Base-by-base conservation (phyloP, 73 alveolate species). In the Paraurostyla sp. region DNA sequence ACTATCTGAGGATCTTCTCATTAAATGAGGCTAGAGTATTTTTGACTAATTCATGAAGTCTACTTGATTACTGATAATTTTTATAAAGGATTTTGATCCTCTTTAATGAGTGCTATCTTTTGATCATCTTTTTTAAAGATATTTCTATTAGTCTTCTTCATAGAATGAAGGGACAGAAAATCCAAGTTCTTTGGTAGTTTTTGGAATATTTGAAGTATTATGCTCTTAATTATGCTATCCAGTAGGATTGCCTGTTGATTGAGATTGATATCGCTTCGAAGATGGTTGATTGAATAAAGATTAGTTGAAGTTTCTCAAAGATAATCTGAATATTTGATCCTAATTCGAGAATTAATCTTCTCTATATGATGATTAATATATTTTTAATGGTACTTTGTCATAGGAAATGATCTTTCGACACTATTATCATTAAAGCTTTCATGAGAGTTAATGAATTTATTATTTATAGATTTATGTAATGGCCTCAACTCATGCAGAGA, bases 1-100 rank as follows among this genome's bases (percentile, higher is more conserved):
- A 40, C 58, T 65, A 36, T 30, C 82, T 11, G 82, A 65, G 7
- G 32, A 18, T 30, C 82, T 65, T 40, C 82, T 65, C 82, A 65
- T 65, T 32, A 65, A 35, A 65, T 65, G 82, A 16, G 82, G 82
- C 82, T 65, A 58, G 29, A 35, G 6, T 38, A 35, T 30, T 16
- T 30, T 30, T 15, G 56, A 22, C 3, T 2, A 18, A 65, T 65
- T 65, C 18, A 30, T 35, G 23, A 65, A 65, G 36, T 65, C 82
- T 2, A 65, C 25, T 4, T 65, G 35, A 1, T 65, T 33, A 11
- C 54, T 58, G 9, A 59, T 22, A 40, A n/a, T n/a, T n/a, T n/a
- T n/a, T n/a, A n/a, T n/a, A n/a, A n/a, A n/a, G n/a, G n/a, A n/a
- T n/a, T n/a, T n/a, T n/a, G n/a, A n/a, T n/a, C n/a, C n/a, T n/a